Evolutionary conservation across 2,329 filamentous ascomycete species (phyloP).

Genomic region (Trichoderma afroharzianum): DNA sequence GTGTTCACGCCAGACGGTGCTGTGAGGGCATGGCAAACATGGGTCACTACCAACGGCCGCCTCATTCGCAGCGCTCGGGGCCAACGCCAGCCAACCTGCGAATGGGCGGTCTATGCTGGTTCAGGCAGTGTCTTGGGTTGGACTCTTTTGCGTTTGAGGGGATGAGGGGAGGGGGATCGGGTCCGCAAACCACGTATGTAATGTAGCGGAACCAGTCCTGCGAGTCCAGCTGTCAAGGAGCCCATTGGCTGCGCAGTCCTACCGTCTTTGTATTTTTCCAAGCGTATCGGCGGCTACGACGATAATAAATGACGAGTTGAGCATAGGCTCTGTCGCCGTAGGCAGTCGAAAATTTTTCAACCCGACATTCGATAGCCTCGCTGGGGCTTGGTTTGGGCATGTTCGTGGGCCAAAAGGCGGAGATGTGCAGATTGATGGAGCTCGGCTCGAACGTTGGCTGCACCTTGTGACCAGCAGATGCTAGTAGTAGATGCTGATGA

Average conservation of each 20-base stretch:
- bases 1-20: constrained; percentile 12
- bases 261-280: neutral
- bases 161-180: neutral
- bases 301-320: neutral
- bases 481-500: neutral
- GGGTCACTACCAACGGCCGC: neutral
- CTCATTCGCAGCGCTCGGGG: neutral
- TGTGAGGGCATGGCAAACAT: neutral
- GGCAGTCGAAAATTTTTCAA: neutral
- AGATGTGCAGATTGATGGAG: neutral
- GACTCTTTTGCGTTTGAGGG: neutral
- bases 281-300: constrained; percentile 8
- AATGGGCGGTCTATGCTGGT: neutral
- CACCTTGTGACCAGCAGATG: neutral
- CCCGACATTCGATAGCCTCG: neutral
- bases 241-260: constrained; percentile 1
- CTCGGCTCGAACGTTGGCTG: constrained; percentile 3
- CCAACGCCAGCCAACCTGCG: neutral
- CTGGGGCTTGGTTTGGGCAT: neutral
- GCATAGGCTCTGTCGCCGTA: neutral
- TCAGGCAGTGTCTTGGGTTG: neutral
- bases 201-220: constrained; percentile 6
- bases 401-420: constrained; percentile 1
- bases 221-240: constrained; percentile 13
- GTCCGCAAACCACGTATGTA: constrained; percentile 8